A percentile compares a stretch with the other conserved stretches of the same genome.
phyloP scores from a whole-genome alignment of 768 basidiomycete species.

The Pisolithus sp. region DNA sequence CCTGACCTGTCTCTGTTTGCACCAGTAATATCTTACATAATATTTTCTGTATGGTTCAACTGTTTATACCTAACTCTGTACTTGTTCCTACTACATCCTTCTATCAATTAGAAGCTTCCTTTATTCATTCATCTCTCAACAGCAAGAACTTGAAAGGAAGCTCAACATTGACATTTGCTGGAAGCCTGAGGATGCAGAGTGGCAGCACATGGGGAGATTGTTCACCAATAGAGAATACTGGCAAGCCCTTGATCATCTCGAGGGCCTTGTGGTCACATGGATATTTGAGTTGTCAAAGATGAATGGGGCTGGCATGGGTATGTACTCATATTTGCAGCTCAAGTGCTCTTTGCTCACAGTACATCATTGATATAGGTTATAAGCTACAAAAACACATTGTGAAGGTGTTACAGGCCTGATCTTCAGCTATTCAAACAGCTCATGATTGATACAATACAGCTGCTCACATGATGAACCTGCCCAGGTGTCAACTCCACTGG shows the following conservation, averaged over 20 bases:
- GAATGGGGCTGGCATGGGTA: conserved; percentile 7
- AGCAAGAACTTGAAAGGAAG: conserved; percentile 12
- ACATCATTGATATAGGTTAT: neutral
- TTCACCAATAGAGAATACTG: neutral
- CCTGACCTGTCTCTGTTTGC: too few relatives aligned
- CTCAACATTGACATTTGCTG: conserved; percentile 12
- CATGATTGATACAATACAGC: neutral
- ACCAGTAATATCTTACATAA: too few relatives aligned
- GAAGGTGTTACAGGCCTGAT: neutral
- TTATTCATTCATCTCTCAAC: too few relatives aligned
- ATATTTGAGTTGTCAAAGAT: conserved; percentile 27
- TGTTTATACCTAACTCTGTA: too few relatives aligned
- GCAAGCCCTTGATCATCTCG: conserved; percentile 18
- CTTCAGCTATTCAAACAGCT: conserved; percentile 12
- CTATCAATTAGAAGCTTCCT: too few relatives aligned
- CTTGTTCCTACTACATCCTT: too few relatives aligned
- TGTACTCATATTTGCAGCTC: neutral
- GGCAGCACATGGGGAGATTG: neutral
- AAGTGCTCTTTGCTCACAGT: neutral
- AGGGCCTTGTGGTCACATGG: conserved; percentile 24
- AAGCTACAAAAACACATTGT: conserved; percentile 6
- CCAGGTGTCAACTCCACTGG: conserved; percentile 9
- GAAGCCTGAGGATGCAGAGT: conserved; percentile 4
- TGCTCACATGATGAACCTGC: neutral
- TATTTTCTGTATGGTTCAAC: too few relatives aligned